phyloP scores from a whole-genome alignment of 805 yeast genomes.

The Suhomyces vadensis region DNA sequence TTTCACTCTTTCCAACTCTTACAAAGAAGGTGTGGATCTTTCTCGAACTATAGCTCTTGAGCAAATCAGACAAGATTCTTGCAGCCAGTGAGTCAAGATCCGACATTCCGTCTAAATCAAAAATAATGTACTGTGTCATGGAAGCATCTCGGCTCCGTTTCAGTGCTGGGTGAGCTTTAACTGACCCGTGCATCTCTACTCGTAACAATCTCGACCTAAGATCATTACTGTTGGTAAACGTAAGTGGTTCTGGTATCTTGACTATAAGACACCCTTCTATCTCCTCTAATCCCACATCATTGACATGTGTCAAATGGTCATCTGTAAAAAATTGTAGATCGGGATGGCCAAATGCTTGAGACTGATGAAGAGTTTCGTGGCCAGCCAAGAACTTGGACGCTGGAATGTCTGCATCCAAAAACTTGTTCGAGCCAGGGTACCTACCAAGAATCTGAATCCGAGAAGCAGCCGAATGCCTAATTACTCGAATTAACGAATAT shows the following conservation, averaged over 20 bases:
- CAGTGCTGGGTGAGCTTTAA: constrained; percentile 45
- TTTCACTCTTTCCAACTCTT: constrained; percentile 28
- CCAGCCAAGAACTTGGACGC: background rate
- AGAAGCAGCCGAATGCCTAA: constrained; percentile 77
- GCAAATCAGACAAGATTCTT: constrained; percentile 32
- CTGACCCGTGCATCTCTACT: constrained; percentile 45
- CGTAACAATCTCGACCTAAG: constrained; percentile 38
- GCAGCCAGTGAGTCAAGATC: constrained; percentile 46
- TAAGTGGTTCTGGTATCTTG: constrained; percentile 45
- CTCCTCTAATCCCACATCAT: constrained; percentile 40
- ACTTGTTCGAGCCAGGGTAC: constrained; percentile 40
- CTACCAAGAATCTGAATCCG: constrained; percentile 82
- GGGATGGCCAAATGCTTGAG: background rate
- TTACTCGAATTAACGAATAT: constrained; percentile 75
- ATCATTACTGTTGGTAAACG: constrained; percentile 44
- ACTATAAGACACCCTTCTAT: constrained; percentile 46
- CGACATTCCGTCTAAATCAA: constrained; percentile 45
- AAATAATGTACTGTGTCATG: constrained; percentile 43
- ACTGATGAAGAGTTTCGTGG: background rate
- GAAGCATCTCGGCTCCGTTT: constrained; percentile 35
- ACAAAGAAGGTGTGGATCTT: constrained; percentile 37
- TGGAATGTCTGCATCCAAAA: constrained; percentile 42
- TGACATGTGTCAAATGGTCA: constrained; percentile 35
- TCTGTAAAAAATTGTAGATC: constrained; percentile 36
- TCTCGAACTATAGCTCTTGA: constrained; percentile 30